Conservation (phyloP, 2,329 filamentous ascomycete species). For the Fusarium fracticaudum region DNA sequence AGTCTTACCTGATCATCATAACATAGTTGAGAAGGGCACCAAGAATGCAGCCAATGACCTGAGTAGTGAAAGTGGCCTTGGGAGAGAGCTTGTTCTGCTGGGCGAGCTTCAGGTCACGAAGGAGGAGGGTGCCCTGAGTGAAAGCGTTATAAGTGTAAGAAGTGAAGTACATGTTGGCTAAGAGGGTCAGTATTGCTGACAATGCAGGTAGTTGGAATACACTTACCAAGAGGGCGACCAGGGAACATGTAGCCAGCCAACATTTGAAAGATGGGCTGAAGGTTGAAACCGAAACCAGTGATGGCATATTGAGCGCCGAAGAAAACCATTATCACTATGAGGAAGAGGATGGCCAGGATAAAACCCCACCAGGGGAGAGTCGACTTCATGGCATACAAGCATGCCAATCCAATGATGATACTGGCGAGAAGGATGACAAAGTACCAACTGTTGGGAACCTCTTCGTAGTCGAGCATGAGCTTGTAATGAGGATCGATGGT, state of each 20-base stretch:
- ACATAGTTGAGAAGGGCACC: conserved; percentile 64
- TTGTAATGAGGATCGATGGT: conserved; percentile 30
- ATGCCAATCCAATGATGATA: conserved; percentile 1
- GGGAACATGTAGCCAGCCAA: conserved; percentile 26
- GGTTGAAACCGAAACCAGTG: conserved; percentile 14
- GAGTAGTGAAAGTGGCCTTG: conserved; percentile 48
- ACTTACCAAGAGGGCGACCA: conserved; percentile 20
- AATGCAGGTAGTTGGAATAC: fast-evolving
- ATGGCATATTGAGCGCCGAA: conserved; percentile 47
- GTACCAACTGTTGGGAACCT: conserved; percentile 27
- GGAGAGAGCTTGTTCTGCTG: conserved; percentile 27
- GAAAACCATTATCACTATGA: conserved; percentile 50
- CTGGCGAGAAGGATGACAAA: neutral
- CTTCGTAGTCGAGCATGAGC: conserved; percentile 26
- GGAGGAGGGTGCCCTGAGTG: neutral
- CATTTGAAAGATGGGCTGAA: conserved; percentile 30
- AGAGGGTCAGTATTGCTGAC: fast-evolving
- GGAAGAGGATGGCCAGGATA: conserved; percentile 49
- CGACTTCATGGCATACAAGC: conserved; percentile 39
- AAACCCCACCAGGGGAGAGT: conserved; percentile 53
- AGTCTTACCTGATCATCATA: conserved; percentile 54
- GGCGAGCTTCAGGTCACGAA: conserved; percentile 18
- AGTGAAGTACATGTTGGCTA: conserved; percentile 34
- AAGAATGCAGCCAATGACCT: conserved; percentile 64
- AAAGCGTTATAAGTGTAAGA: conserved; percentile 21